Base-by-base conservation (phyloP, 305 asterid genomes). In the Solanum aculeatissimum region DNA sequence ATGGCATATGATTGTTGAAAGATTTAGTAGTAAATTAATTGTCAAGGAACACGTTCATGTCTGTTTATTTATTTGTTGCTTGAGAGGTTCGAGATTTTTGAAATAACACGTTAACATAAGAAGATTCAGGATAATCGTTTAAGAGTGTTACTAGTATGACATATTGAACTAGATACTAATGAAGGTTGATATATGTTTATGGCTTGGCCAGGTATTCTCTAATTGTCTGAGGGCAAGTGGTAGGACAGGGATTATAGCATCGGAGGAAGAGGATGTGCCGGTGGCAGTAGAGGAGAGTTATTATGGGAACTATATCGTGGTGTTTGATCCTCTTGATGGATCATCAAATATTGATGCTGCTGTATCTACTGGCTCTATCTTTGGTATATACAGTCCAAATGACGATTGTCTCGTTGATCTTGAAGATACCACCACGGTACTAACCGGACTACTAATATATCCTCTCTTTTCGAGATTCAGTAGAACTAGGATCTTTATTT, bases 221-320 rank as follows among this genome's bases (percentile, higher is more conserved):
- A 94, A 92, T 82, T 96, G 98, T 86, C 80, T 95, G 92, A 91
- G 93, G 83, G 94, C 98, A 11, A 96, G 97, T 86, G 99, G 99
- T 32, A 89, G 99, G 84, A 96, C 97, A 25, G 98, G 98, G 84
- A 96, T 96, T 89, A 95, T 96, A 79, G 98, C 99, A 15, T 96
- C 99, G 0, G 98, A 96, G 91, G 99, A 96, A 89, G 99, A 96
- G 90, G 97, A 96, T 84, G 97, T 95, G 3, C 99, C 99, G 0
- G 98, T 96, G 90, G 98, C 99, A 0, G 98, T 96, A 85, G 99
- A 96, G 83, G 98, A 96, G 88, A 95, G 95, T 85, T 96, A 96
- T 81, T 96, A 98, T 12, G 98, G 99, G 82, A 96, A 96, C 89
- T 96, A 96, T 90, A 94, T 96, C 79, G 98, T 95, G 16, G 99